phyloP scores from a whole-genome alignment of 371 early-diverging fungal genomes.

The Saksenaea vasiformis region DNA sequence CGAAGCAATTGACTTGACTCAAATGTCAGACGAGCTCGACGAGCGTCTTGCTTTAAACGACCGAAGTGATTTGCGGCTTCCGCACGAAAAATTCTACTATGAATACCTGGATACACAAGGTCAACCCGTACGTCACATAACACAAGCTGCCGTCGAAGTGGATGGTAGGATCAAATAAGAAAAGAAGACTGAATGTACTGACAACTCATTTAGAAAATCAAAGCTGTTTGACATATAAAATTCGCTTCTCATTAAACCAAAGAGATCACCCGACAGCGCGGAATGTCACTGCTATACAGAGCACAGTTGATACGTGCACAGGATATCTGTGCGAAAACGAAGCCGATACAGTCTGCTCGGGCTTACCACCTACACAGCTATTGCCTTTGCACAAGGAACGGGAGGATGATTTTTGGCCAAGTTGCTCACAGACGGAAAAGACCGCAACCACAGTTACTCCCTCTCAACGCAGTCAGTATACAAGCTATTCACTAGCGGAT shows the following conservation, averaged over 20 bases:
- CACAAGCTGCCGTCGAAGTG: conserved; percentile 31
- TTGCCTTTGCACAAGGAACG: conserved; percentile 21
- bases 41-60: not conserved
- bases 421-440: not conserved
- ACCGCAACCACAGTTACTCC: not conserved
- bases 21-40: conserved; percentile 15
- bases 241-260: conserved; percentile 31
- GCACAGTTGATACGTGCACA: conserved; percentile 7
- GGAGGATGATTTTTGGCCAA: conserved; percentile 28
- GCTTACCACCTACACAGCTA: conserved; percentile 27
- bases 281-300: not conserved
- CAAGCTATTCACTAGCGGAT: not conserved
- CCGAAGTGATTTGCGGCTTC: not conserved
- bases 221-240: conserved; percentile 23
- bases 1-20: conserved; percentile 17
- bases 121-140: conserved; percentile 21
- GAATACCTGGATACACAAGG: conserved; percentile 30
- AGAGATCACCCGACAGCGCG: conserved; percentile 18
- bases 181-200: not conserved
- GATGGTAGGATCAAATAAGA: conserved; percentile 18
- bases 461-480: not conserved
- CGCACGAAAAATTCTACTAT: conserved; percentile 13
- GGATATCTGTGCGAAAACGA: conserved; percentile 29
- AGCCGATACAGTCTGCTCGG: conserved; percentile 26
- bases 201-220: not conserved